Evolutionary conservation across 2,329 filamentous ascomycete species (phyloP).

Genomic region (Remersonia thermophila): DNA sequence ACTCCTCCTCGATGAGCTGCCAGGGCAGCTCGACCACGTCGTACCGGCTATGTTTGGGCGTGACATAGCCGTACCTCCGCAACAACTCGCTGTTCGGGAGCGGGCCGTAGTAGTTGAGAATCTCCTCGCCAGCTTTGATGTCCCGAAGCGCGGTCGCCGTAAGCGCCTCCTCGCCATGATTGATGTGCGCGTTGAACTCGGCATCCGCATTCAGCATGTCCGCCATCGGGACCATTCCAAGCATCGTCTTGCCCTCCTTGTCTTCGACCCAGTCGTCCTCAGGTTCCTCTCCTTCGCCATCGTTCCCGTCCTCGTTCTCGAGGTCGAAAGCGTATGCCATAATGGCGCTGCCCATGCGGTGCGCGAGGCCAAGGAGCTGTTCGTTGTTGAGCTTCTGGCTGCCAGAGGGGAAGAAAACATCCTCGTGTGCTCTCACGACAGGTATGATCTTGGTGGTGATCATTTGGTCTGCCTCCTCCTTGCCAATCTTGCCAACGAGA

Average conservation of each 20-base stretch:
- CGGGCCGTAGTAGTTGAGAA: slow-evolving; percentile 83
- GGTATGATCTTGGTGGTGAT: slow-evolving; percentile 47
- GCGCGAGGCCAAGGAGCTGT: slow-evolving; percentile 43
- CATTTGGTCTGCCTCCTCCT: slow-evolving; percentile 54
- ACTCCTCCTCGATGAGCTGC: slow-evolving; percentile 25
- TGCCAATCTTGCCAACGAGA: slow-evolving; percentile 66
- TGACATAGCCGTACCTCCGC: slow-evolving; percentile 79
- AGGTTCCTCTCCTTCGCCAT: slow-evolving; percentile 43
- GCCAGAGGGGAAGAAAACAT: slow-evolving; percentile 31
- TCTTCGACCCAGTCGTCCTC: slow-evolving; percentile 56
- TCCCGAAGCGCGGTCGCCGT: slow-evolving; percentile 59
- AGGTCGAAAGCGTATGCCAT: slow-evolving; percentile 93
- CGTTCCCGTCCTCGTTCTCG: slow-evolving; percentile 39
- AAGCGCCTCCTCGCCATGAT: slow-evolving; percentile 42
- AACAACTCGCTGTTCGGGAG: slow-evolving; percentile 73
- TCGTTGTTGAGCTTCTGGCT: slow-evolving; percentile 28
- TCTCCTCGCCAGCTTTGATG: slow-evolving; percentile 60
- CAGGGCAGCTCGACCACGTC: slow-evolving; percentile 73
- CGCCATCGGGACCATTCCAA: slow-evolving; percentile 85
- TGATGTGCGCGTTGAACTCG: slow-evolving; percentile 64
- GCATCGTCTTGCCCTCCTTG: slow-evolving; percentile 42
- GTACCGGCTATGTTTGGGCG: slow-evolving; percentile 60
- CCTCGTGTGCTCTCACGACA: slow-evolving; percentile 32
- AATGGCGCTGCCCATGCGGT: slow-evolving; percentile 75
- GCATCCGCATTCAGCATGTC: slow-evolving; percentile 85